Evolutionary conservation across 768 basidiomycete genomes (phyloP).

Genomic region (Gloeopeniophorella convolvens): DNA sequence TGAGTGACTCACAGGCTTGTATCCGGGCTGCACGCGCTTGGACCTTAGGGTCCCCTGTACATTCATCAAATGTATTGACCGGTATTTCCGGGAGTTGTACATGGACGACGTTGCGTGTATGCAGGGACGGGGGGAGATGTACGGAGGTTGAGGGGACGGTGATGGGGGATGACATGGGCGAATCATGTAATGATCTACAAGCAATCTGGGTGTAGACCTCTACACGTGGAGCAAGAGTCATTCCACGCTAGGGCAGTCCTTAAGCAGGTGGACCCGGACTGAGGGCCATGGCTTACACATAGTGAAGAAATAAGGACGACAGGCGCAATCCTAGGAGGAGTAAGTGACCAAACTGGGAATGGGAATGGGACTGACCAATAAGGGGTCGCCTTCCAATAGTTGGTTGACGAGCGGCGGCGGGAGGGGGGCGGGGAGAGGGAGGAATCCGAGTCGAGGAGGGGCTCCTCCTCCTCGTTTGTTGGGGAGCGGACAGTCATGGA

Average conservation of each 20-base stretch:
- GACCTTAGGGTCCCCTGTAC: conserved; percentile 18
- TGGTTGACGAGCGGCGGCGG: background rate
- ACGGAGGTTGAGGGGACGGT: background rate
- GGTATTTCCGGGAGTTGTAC: conserved; percentile 6
- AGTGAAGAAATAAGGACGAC: conserved; percentile 18
- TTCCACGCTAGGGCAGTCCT: conserved; percentile 11
- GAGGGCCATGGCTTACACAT: conserved; percentile 10
- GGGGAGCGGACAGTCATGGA: background rate
- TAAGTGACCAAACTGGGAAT: background rate
- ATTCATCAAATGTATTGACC: conserved; percentile 9
- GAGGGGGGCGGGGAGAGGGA: background rate
- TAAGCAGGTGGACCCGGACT: background rate
- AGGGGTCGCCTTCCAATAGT: conserved; percentile 15
- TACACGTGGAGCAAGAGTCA: conserved; percentile 21
- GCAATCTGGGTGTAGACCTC: conserved; percentile 22
- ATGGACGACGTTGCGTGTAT: background rate
- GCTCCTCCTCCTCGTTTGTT: conserved; percentile 8
- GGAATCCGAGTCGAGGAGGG: conserved; percentile 9
- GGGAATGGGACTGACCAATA: background rate
- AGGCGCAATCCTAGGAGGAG: conserved; percentile 16
- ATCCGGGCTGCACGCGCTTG: conserved; percentile 22
- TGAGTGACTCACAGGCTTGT: conserved; percentile 18
- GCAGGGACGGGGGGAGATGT: background rate
- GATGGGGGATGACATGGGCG: background rate
- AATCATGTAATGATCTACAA: conserved; percentile 15